Percentiles rank a stretch among this genome's conserved stretches.
Conservation (phyloP, 371 early-diverging fungal species). For the Blastocladiella emersonii region DNA sequence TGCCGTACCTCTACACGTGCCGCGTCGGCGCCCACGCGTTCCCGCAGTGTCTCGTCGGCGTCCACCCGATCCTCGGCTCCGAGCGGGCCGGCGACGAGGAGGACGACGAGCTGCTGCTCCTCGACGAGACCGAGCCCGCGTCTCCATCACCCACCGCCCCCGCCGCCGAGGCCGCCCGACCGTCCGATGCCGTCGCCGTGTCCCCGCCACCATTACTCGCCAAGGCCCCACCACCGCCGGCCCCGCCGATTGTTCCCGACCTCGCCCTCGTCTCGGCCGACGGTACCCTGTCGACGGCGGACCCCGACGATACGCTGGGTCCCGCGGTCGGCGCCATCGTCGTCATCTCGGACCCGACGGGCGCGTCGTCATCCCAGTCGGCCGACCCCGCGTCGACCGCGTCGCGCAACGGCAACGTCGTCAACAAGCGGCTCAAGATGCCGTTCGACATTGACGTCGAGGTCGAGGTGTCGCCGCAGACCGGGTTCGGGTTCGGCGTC, state of each 20-base stretch:
- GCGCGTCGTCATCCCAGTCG: neutral
- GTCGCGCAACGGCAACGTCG: neutral
- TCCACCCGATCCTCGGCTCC: neutral
- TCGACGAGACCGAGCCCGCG: no score
- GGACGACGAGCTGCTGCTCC: neutral
- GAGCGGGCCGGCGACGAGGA: neutral
- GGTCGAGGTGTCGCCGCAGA: neutral
- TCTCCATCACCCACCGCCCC: no score
- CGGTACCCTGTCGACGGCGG: neutral
- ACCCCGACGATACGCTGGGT: neutral
- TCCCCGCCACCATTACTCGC: neutral
- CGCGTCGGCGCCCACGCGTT: neutral
- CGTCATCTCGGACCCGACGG: neutral
- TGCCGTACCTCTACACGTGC: slow-evolving; percentile 3
- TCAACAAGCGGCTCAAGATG: neutral
- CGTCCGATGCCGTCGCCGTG: no score
- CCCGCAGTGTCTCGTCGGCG: neutral
- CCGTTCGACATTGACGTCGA: neutral
- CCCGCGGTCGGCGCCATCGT: neutral
- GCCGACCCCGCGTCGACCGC: neutral
- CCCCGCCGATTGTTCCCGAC: neutral
- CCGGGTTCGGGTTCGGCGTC: neutral
- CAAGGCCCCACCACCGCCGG: no score
- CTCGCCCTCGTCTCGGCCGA: neutral
- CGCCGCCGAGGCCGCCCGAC: no score